phyloP scores from a whole-genome alignment of 768 basidiomycete species.

The Boletellus ananas region DNA sequence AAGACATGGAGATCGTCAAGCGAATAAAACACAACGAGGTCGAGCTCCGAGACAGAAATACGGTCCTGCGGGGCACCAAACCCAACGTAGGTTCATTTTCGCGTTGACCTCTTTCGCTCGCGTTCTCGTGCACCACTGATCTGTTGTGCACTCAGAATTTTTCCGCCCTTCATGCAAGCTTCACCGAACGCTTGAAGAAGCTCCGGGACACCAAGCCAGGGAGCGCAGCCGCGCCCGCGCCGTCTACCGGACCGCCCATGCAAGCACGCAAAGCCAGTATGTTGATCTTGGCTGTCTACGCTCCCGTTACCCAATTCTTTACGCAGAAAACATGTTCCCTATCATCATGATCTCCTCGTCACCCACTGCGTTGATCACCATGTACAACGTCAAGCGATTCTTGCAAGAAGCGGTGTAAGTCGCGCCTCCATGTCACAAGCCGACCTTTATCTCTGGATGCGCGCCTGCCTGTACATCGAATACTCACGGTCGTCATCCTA shows the following conservation, averaged over 20 bases:
- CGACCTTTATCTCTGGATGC: neutral
- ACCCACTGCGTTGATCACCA: slow-evolving; percentile 91
- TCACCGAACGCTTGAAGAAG: slow-evolving; percentile 75
- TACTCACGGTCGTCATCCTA: slow-evolving; percentile 18
- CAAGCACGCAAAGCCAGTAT: slow-evolving; percentile 68
- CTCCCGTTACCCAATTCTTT: too few relatives aligned
- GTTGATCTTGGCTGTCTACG: slow-evolving; percentile 20
- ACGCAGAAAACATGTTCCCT: slow-evolving; percentile 70
- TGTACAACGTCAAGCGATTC: slow-evolving; percentile 96
- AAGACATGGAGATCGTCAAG: slow-evolving; percentile 84
- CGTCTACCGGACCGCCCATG: slow-evolving; percentile 36
- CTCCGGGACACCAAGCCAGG: slow-evolving; percentile 63
- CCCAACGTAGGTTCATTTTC: slow-evolving; percentile 61
- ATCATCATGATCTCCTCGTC: slow-evolving; percentile 97
- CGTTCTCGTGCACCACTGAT: neutral
- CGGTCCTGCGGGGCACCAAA: slow-evolving; percentile 79
- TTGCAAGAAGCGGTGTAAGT: slow-evolving; percentile 82
- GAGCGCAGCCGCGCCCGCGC: slow-evolving; percentile 36
- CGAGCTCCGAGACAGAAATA: slow-evolving; percentile 79
- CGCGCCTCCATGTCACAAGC: neutral
- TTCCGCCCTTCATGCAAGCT: slow-evolving; percentile 57
- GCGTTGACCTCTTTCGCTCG: neutral
- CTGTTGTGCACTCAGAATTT: slow-evolving; percentile 64
- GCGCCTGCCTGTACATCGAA: neutral
- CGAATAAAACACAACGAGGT: slow-evolving; percentile 70